phyloP scores from a whole-genome alignment of 148 eudicot species.

The Amaranthus palmeri region DNA sequence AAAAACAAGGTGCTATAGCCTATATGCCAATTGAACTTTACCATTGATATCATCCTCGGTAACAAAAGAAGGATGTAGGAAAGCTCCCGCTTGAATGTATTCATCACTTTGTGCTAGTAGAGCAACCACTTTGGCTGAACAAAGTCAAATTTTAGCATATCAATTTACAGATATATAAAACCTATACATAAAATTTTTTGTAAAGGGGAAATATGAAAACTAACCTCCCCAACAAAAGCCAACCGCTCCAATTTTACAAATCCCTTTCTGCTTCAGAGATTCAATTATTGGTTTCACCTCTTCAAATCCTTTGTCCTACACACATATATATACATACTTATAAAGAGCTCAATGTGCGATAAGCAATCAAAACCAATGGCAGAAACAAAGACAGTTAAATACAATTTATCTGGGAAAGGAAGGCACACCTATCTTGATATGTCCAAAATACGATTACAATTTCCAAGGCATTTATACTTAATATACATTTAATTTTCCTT shows the following conservation, averaged over 20 bases:
- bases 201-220: not conserved
- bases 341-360: not conserved
- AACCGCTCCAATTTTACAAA: constrained; percentile 61
- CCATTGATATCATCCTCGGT: constrained; percentile 55
- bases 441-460: too few species aligned
- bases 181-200: not conserved
- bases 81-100: constrained; percentile 49
- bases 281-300: constrained; percentile 53
- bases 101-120: constrained; percentile 38
- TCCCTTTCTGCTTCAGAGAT: constrained; percentile 54
- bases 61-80: constrained; percentile 61
- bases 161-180: not conserved
- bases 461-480: too few species aligned
- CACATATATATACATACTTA: not conserved
- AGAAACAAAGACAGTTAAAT: not conserved
- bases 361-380: not conserved
- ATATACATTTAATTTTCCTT: too few species aligned
- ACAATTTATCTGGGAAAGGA: too few species aligned
- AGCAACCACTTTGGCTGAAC: constrained; percentile 62
- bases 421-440: too few species aligned
- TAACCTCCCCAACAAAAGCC: constrained; percentile 89
- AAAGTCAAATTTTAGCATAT: not conserved
- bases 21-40: constrained; percentile 13
- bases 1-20: too few species aligned
- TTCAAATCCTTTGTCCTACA: constrained; percentile 54